Base-by-base conservation (phyloP, 805 yeast species). In the Schwanniomyces sp. region DNA sequence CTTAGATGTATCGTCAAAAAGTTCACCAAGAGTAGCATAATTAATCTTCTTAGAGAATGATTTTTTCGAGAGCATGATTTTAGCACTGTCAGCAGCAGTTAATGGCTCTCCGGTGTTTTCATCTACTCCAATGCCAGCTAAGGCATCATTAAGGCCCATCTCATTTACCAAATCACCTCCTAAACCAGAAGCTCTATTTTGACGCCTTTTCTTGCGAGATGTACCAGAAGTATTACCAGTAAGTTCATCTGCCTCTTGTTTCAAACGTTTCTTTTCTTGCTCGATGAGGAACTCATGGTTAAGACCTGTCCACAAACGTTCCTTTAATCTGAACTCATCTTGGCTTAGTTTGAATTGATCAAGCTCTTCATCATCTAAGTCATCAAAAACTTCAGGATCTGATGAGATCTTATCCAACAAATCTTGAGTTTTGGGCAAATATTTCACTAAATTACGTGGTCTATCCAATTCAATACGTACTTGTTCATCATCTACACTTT, bases 31-130 rank as follows among this genome's bases (percentile, higher is more conserved):
- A 4, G 92, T 91, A 41, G 79, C 84, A 64, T 94, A 94, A 66
- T 94, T 94, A 65, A 94, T 87, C 74, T 94, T 94, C 69, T 85
- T 87, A 25, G 97, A 88, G 54, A 86, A 84, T 6, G 87, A 75
- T 59, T 88, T 85, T 66, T 84, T 86, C 53, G 81, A 80, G 34
- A 92, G 63, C 87, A 90, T 83, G 47, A 76, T 81, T 60, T 81
- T 86, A 2, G 94, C 94, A 59, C 86, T 84, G 44, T 86, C 95
- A 1, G 87, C 89, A 0, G 96, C 88, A 2, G 88, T 72, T 28
- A 76, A 63, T 7, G 72, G 63, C 40, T 71, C 78, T 5, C 71
- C 69, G 7, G 66, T 50, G 21, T 56, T 54, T 49, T 76, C 81
- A 18, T 71, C 76, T 28, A 75, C 63, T 17, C 71, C 78, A 43